phyloP scores from a whole-genome alignment of 805 yeast genomes.

The Candida montana region DNA sequence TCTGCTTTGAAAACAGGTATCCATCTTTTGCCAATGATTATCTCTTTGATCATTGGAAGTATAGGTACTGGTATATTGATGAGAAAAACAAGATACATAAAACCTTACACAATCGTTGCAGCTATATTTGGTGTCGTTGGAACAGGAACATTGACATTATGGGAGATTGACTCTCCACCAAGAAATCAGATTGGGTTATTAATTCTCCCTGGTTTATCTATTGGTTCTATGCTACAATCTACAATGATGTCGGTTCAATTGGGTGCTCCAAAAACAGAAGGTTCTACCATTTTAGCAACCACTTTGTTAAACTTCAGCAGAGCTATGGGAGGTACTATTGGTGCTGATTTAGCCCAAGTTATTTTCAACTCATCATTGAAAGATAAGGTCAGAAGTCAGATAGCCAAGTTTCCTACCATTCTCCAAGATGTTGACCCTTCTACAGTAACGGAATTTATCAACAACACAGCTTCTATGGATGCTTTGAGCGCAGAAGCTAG shows the following conservation, averaged over 20 bases:
- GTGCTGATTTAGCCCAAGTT: constrained; percentile 33
- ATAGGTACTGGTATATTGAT: constrained; percentile 26
- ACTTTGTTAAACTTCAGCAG: constrained; percentile 38
- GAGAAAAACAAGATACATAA: constrained; percentile 29
- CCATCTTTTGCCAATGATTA: constrained; percentile 18
- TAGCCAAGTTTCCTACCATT: not conserved
- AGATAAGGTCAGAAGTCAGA: constrained; percentile 11
- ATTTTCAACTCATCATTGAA: constrained; percentile 30
- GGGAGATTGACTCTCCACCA: constrained; percentile 26
- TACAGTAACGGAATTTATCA: not conserved
- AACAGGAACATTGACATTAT: constrained; percentile 28
- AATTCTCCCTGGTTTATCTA: constrained; percentile 33
- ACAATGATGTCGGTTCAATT: constrained; percentile 28
- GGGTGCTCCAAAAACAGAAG: constrained; percentile 43
- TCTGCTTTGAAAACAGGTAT: constrained; percentile 19
- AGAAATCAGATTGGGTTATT: constrained; percentile 31
- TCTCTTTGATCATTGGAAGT: constrained; percentile 12
- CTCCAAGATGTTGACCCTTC: constrained; percentile 1
- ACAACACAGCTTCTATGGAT: constrained; percentile 5
- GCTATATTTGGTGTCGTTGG: constrained; percentile 29
- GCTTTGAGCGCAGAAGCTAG: constrained; percentile 6
- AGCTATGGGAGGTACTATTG: constrained; percentile 37
- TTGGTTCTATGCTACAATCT: constrained; percentile 33
- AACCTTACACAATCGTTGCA: constrained; percentile 31
- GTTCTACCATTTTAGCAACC: constrained; percentile 41